These are phyloP conservation scores for Herpomyces periplanetae DNA, from an alignment of 2,329 filamentous ascomycete species.

Conservation along the genomic window DNA sequence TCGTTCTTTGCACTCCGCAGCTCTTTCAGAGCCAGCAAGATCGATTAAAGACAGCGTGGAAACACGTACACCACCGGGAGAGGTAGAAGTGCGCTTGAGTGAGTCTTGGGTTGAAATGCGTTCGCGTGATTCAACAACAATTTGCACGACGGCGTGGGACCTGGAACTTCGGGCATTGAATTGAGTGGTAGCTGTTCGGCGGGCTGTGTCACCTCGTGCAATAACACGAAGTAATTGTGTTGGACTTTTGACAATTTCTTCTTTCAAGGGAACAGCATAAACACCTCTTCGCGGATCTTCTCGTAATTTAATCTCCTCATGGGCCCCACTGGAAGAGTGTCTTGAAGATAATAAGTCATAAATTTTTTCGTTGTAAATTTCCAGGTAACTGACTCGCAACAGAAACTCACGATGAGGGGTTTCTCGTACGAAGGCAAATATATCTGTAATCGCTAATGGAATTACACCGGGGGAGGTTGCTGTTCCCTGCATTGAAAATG, in stretches of 20 bases:
- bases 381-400: slow-evolving; percentile 75
- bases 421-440: slow-evolving; percentile 93
- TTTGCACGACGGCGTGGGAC: slow-evolving; percentile 91
- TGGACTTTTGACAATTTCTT: slow-evolving; percentile 92
- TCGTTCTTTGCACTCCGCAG: slow-evolving; percentile 73
- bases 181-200: slow-evolving; percentile 68
- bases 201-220: slow-evolving; percentile 57
- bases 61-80: slow-evolving; percentile 64
- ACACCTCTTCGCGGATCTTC: slow-evolving; percentile 89
- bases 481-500: slow-evolving; percentile 96
- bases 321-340: slow-evolving; percentile 10
- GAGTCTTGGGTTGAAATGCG: slow-evolving; percentile 19
- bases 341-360: slow-evolving; percentile 48
- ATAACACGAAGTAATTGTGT: slow-evolving; percentile 83
- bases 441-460: slow-evolving; percentile 81
- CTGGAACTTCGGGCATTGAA: slow-evolving; percentile 88
- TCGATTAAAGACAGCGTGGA: slow-evolving; percentile 86
- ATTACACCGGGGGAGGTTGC: slow-evolving; percentile 84
- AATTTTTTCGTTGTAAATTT: slow-evolving; percentile 96
- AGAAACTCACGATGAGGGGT: slow-evolving; percentile 79
- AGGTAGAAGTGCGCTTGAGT: slow-evolving; percentile 22
- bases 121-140: slow-evolving; percentile 84
- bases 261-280: slow-evolving; percentile 76
- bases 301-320: slow-evolving; percentile 83
- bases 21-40: slow-evolving; percentile 75